Percentiles rank a stretch among this genome's conserved stretches.
Evolutionary conservation across 2,329 filamentous ascomycete species (phyloP).

Genomic region (Pochonia chlamydosporia): DNA sequence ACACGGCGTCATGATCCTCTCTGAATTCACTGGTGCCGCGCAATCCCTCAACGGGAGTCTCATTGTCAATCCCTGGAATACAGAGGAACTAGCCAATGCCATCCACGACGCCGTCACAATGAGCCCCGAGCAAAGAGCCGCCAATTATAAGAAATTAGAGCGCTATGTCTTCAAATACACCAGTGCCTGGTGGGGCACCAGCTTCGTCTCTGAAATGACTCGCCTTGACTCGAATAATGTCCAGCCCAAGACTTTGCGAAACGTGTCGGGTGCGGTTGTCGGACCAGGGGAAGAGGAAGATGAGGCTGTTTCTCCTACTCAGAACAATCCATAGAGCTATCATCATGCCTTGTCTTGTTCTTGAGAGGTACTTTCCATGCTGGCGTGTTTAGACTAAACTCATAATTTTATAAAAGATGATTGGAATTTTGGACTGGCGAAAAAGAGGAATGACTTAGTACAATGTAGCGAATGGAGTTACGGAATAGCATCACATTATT

Average conservation of each 20-base stretch:
- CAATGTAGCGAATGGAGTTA: not conserved
- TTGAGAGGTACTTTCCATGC: not conserved
- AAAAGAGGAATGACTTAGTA: not conserved
- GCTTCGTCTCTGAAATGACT: slow-evolving; percentile 81
- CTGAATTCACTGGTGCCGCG: slow-evolving; percentile 92
- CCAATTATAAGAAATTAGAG: slow-evolving; percentile 87
- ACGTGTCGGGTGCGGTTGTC: slow-evolving; percentile 33
- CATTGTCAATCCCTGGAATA: slow-evolving; percentile 98
- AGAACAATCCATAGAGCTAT: not conserved
- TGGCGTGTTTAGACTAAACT: not conserved
- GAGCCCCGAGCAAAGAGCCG: slow-evolving; percentile 77
- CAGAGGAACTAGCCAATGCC: slow-evolving; percentile 85
- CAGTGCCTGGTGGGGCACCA: slow-evolving; percentile 92
- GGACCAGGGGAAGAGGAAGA: slow-evolving; percentile 11
- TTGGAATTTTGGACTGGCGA: not conserved
- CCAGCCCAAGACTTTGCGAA: slow-evolving; percentile 34
- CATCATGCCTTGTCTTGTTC: not conserved
- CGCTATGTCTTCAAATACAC: slow-evolving; percentile 98
- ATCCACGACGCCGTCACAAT: slow-evolving; percentile 97
- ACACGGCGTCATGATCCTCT: slow-evolving; percentile 90
- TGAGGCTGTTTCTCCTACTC: slow-evolving; percentile 6
- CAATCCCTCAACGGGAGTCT: slow-evolving; percentile 90
- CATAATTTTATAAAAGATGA: not conserved
- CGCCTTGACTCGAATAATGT: slow-evolving; percentile 36
- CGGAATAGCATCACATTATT: not conserved